phyloP scores from a whole-genome alignment of 805 yeast species.

The Wickerhamiella australiensis region DNA sequence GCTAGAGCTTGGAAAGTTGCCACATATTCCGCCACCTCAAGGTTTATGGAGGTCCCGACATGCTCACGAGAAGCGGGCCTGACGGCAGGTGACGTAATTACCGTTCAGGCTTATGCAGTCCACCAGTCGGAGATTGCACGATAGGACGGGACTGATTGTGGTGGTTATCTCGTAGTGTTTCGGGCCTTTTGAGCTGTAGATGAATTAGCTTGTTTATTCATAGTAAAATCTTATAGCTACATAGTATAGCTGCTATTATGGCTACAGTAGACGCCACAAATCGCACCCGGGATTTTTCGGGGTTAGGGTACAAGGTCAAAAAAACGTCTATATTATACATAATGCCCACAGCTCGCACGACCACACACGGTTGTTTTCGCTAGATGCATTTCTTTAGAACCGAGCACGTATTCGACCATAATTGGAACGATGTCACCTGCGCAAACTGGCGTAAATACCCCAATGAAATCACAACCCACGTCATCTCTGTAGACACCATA shows the following conservation, averaged over 20 bases:
- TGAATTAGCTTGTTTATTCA: no score
- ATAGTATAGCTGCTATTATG: no score
- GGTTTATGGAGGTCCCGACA: no score
- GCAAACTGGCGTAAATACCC: conserved; percentile 97
- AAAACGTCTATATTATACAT: neutral
- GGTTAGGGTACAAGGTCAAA: neutral
- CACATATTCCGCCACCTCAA: neutral
- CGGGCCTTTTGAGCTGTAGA: no score
- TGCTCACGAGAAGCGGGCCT: neutral
- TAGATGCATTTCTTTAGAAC: conserved; percentile 70
- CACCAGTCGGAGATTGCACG: neutral
- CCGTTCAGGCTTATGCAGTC: neutral
- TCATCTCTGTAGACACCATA: conserved; percentile 81
- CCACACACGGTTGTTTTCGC: neutral
- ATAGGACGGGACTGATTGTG: no score
- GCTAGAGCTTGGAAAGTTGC: neutral
- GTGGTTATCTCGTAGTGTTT: no score
- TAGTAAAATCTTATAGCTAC: no score
- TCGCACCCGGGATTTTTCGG: neutral
- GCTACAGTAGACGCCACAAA: no score
- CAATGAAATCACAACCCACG: conserved; percentile 86
- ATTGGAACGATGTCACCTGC: conserved; percentile 91
- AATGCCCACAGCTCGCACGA: neutral
- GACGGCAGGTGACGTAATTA: neutral
- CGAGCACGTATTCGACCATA: conserved; percentile 57